Conservation (phyloP, 78 protist species). For the Guillardia theta region DNA sequence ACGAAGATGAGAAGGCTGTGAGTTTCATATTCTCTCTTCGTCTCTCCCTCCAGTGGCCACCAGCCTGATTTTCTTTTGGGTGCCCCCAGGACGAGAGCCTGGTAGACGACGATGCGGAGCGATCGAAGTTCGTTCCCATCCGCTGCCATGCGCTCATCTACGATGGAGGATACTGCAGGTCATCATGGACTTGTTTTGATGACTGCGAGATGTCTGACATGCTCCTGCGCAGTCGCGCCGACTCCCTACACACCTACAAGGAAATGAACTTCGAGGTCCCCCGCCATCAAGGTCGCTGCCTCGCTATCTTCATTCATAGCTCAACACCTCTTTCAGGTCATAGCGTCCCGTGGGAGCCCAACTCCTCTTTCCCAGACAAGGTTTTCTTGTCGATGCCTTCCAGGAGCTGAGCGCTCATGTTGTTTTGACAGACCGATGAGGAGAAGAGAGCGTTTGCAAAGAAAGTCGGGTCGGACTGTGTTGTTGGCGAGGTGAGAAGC, state of each 20-base stretch:
- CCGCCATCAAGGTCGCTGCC: neutral
- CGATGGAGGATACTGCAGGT: neutral
- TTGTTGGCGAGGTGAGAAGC: constrained; percentile 72
- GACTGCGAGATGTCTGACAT: neutral
- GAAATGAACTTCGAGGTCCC: constrained; percentile 35
- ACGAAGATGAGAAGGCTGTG: neutral
- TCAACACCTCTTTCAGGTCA: no score
- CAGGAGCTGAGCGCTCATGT: neutral
- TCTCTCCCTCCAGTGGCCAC: no score
- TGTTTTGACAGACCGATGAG: neutral
- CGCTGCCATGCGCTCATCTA: neutral
- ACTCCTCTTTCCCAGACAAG: neutral
- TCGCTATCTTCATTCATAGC: no score
- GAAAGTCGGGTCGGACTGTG: constrained; percentile 43
- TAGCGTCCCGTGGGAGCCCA: neutral
- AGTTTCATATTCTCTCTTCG: no score
- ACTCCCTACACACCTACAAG: constrained; percentile 16
- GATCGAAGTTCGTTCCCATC: no score
- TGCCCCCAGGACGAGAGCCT: no score
- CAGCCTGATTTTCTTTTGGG: no score
- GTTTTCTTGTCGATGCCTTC: neutral
- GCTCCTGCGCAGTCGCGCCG: constrained; percentile 31
- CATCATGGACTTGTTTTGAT: neutral
- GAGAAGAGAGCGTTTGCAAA: neutral
- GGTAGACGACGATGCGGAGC: no score